Evolutionary conservation across 768 basidiomycete genomes (phyloP), one percentile per base, ranked within the genome.

Genomic region (Agrocybe pediades): DNA sequence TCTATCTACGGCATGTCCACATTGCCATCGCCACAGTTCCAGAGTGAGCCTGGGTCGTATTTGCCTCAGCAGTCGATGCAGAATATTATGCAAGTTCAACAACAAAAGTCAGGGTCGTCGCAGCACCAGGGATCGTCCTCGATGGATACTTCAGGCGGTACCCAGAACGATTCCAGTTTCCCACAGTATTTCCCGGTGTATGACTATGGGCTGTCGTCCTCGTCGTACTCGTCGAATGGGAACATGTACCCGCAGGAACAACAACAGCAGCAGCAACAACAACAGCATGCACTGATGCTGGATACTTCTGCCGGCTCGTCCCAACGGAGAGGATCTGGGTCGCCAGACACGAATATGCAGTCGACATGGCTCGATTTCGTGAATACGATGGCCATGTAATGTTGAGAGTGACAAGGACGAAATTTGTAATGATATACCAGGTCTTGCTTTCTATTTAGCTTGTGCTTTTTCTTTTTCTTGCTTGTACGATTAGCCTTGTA

Each of bases 161-260:
- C 47, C 39, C 57, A 59, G 39, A 57, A 50, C 36, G 66, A 55
- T 27, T 16, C 51, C 26, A 52, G 54, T 56, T 82, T 85, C 71
- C 88, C 87, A 13, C 81, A 78, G 62, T 90, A 89, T 61, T 89
- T 90, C 77, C 79, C 86, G 1, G 87, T 89, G 26, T 89, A 86
- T 59, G 88, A 89, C 65, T 89, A 90, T 64, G 79, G 75, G 40
- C 54, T 58, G 69, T 75, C 58, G 70, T 65, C 40, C 65, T 68
- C 59, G 54, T 66, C 62, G 54, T 62, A 54, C 42, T 33, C 53
- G 2, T 50, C 24, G 41, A 64, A 57, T 52, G 57, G 59, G 9
- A 61, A 47, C n/a, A 44, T 55, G 53, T 54, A 58, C 43, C 21
- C 30, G 9, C 52, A 59, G 19, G 60, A 59, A 29, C 58, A 55